Conservation (phyloP, 495 filamentous ascomycete genomes). For the Annulohypoxylon stygium region DNA sequence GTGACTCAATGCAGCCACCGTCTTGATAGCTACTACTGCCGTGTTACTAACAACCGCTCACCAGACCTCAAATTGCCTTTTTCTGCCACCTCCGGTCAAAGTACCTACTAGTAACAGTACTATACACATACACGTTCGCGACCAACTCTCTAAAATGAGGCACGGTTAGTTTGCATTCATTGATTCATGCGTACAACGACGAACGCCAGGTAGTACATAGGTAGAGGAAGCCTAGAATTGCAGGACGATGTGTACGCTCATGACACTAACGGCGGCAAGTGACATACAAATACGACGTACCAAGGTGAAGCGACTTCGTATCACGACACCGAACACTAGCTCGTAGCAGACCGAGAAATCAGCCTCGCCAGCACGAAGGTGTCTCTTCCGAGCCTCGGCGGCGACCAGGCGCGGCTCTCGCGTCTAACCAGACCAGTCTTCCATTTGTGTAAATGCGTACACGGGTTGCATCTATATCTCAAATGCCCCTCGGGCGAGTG, state of each 20-base stretch:
- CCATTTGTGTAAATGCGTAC: neutral
- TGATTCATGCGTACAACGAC: neutral
- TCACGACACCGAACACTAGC: neutral
- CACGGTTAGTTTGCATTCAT: neutral
- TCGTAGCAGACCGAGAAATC: neutral
- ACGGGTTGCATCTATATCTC: neutral
- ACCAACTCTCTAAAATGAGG: neutral
- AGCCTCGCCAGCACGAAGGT: constrained; percentile 1
- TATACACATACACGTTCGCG: neutral
- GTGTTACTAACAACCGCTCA: neutral
- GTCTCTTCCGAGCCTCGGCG: constrained; percentile 22
- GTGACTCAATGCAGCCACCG: neutral
- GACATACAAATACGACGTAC: neutral
- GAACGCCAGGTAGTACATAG: neutral
- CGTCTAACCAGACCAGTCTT: neutral
- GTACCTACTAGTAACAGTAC: neutral
- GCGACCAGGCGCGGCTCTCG: constrained; percentile 29
- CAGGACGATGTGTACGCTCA: neutral
- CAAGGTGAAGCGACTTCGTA: neutral
- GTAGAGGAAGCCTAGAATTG: neutral
- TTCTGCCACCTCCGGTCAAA: neutral
- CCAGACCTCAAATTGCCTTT: neutral
- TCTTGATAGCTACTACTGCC: neutral
- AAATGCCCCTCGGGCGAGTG: constrained; percentile 20
- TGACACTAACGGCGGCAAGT: neutral